Conservation (phyloP, 164 flowering plant genomes). For the Vitis cinerea region DNA sequence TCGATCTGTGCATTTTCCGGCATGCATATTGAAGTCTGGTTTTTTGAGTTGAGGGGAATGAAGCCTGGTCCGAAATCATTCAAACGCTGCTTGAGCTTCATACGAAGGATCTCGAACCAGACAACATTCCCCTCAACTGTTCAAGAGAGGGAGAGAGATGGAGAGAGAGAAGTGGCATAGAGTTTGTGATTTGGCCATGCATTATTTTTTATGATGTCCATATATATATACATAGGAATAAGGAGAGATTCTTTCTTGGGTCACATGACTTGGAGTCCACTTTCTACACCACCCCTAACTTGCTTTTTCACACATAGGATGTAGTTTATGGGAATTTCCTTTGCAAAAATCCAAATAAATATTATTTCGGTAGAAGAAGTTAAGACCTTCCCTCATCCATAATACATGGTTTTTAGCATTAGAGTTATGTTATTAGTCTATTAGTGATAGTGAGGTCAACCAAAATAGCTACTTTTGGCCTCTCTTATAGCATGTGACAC, state of each 20-base stretch:
- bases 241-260: slow-evolving; percentile 27
- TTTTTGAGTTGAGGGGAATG: slow-evolving; percentile 70
- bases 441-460: slow-evolving; percentile 16
- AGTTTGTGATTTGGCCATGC: slow-evolving; percentile 36
- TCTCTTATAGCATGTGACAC: neutral
- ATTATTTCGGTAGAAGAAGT: neutral
- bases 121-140: slow-evolving; percentile 71
- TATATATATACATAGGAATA: slow-evolving; percentile 32
- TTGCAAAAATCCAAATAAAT: neutral
- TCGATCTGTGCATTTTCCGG: no score
- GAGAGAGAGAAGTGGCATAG: slow-evolving; percentile 14
- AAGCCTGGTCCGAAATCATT: slow-evolving; percentile 92
- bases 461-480: slow-evolving; percentile 4
- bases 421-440: slow-evolving; percentile 1
- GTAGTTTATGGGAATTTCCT: neutral
- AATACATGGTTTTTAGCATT: slow-evolving; percentile 4
- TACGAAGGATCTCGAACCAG: slow-evolving; percentile 60
- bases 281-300: slow-evolving; percentile 34
- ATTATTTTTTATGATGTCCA: slow-evolving; percentile 24
- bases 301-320: slow-evolving; percentile 37
- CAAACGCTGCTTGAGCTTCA: slow-evolving; percentile 11
- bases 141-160: slow-evolving; percentile 13
- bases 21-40: neutral
- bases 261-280: slow-evolving; percentile 41
- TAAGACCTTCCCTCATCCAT: slow-evolving; percentile 1